phyloP scores from a whole-genome alignment of 1,139 yeast genomes.

The Magnusiomyces clavatus region DNA sequence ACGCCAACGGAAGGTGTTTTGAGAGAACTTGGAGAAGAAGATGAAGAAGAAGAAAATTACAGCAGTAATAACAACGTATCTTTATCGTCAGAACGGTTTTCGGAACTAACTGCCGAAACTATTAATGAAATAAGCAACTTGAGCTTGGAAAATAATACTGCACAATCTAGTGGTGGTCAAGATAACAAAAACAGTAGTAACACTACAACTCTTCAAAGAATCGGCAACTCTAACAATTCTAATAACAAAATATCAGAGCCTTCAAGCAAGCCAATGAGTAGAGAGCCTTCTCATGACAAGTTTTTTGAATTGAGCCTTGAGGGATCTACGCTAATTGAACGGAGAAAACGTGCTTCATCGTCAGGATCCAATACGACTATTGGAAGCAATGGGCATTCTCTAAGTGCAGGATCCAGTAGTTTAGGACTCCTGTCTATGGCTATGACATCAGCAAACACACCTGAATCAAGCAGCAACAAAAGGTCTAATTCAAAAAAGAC shows the following conservation, averaged over 20 bases:
- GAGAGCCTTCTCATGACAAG: slow-evolving; percentile 2
- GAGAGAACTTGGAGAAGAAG: slow-evolving; percentile 9
- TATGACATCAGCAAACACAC: not conserved
- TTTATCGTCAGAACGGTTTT: no score
- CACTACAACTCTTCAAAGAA: not conserved
- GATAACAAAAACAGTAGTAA: not conserved
- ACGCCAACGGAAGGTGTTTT: not conserved
- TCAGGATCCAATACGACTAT: not conserved
- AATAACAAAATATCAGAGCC: not conserved
- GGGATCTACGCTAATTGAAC: slow-evolving; percentile 14
- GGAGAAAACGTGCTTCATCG: slow-evolving; percentile 10
- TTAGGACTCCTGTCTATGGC: not conserved
- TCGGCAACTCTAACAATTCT: not conserved
- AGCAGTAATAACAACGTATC: not conserved
- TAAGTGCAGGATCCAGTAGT: not conserved
- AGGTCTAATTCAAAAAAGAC: no score
- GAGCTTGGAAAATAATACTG: not conserved
- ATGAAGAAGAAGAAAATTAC: slow-evolving; percentile 10
- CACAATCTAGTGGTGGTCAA: not conserved
- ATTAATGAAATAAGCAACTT: slow-evolving; percentile 11
- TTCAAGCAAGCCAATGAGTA: not conserved
- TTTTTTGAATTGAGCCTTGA: slow-evolving; percentile 14
- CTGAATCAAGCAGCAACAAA: not conserved
- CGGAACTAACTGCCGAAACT: not conserved
- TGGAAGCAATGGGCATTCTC: not conserved